These are phyloP conservation scores for Fusarium decemcellulare DNA, from an alignment of 2,329 filamentous ascomycete species.

Conservation along the genomic window DNA sequence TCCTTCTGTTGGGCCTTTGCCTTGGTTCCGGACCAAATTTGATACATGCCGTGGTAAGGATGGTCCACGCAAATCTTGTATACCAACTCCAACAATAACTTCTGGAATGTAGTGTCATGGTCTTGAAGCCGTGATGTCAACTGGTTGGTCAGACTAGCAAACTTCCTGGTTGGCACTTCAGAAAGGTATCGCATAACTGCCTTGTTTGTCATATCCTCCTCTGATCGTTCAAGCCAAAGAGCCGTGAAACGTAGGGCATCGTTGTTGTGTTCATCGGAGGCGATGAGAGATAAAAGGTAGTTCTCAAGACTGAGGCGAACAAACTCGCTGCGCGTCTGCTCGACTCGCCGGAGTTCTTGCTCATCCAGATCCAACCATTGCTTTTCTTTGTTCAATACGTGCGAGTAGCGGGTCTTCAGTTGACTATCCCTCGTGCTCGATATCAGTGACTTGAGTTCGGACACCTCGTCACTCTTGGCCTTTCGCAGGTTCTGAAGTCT, in stretches of 20 bases:
- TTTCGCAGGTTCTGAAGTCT: conserved; percentile 85
- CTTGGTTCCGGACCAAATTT: conserved; percentile 88
- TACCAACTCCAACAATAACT: conserved; percentile 79
- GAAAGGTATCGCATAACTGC: conserved; percentile 79
- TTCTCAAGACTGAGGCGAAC: conserved; percentile 93
- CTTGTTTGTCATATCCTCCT: conserved; percentile 81
- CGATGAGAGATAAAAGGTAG: conserved; percentile 86
- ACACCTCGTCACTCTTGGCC: conserved; percentile 85
- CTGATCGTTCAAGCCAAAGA: conserved; percentile 91
- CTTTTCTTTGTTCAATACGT: conserved; percentile 79
- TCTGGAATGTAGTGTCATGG: conserved; percentile 80
- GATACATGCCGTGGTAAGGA: conserved; percentile 97
- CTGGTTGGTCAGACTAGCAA: conserved; percentile 94
- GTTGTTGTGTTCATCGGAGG: conserved; percentile 90
- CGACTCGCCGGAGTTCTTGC: conserved; percentile 85
- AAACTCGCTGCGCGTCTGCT: conserved; percentile 83
- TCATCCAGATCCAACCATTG: conserved; percentile 93
- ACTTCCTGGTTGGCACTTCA: conserved; percentile 89
- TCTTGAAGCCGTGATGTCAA: conserved; percentile 92
- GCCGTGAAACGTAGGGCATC: conserved; percentile 94
- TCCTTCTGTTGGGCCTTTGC: conserved; percentile 80
- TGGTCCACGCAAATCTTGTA: conserved; percentile 91
- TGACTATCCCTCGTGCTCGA: conserved; percentile 65
- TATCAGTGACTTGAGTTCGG: conserved; percentile 77
- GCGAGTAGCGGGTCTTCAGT: conserved; percentile 69